Conservation (phyloP, 441 rosid species). For the Omphalea diandra region DNA sequence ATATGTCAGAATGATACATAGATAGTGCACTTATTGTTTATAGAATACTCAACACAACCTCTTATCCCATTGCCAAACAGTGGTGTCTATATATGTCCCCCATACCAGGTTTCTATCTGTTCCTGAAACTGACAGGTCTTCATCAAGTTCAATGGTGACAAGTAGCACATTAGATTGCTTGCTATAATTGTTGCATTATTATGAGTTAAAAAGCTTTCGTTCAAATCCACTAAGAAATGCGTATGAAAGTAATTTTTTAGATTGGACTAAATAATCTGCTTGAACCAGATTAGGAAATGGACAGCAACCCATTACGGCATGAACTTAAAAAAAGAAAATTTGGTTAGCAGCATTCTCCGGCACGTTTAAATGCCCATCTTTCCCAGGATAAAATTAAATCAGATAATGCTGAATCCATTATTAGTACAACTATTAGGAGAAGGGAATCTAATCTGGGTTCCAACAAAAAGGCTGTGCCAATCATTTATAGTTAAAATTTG, state of each 20-base stretch:
- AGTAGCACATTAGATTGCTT: neutral
- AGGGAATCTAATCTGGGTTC: conserved; percentile 8
- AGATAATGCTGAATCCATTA: no score
- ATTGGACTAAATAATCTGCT: no score
- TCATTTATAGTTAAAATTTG: conserved; percentile 20
- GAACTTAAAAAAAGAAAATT: no score
- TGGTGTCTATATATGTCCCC: conserved; percentile 2
- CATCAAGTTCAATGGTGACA: neutral
- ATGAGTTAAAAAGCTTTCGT: neutral
- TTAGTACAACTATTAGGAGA: neutral
- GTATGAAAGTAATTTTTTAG: no score
- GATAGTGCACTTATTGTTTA: neutral
- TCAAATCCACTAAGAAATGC: no score
- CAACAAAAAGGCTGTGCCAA: conserved; percentile 25
- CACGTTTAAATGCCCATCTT: no score
- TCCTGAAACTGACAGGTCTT: conserved; percentile 20
- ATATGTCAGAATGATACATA: conserved; percentile 27
- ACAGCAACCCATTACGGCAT: no score
- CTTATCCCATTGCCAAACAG: neutral
- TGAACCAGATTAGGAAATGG: no score
- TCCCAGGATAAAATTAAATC: no score
- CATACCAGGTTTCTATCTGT: conserved; percentile 15
- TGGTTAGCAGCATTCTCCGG: neutral
- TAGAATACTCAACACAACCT: neutral
- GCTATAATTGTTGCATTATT: neutral